Evolutionary conservation across 2,329 filamentous ascomycete genomes (phyloP).

Genomic region (Nemania sp.): DNA sequence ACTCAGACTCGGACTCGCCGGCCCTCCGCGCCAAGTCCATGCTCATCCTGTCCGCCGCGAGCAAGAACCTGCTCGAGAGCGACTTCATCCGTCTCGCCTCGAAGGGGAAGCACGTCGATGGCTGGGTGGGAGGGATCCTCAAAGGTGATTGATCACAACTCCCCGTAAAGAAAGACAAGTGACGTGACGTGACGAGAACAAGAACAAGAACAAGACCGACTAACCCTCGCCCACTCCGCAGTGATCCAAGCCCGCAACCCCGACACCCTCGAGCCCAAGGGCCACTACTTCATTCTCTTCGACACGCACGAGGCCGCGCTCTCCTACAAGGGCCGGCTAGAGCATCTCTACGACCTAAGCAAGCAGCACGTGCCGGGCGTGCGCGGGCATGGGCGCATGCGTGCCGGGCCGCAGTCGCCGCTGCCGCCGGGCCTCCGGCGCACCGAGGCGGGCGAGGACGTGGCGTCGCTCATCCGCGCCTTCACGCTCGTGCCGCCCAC

Average conservation of each 20-base stretch:
- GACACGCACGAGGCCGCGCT: slow-evolving; percentile 60
- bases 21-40: slow-evolving; percentile 39
- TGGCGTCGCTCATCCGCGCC: slow-evolving; percentile 27
- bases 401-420: slow-evolving; percentile 15
- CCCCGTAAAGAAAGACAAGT: no score
- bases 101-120: slow-evolving; percentile 66
- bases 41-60: slow-evolving; percentile 63
- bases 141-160: slow-evolving; percentile 49
- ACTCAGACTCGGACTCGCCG: neutral
- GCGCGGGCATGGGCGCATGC: slow-evolving; percentile 30
- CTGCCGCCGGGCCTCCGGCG: slow-evolving; percentile 29
- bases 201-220: neutral
- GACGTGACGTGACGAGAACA: neutral
- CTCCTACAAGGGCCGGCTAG: slow-evolving; percentile 62
- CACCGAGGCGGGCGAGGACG: slow-evolving; percentile 24
- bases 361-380: slow-evolving; percentile 46
- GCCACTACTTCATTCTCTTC: slow-evolving; percentile 74
- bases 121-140: slow-evolving; percentile 67
- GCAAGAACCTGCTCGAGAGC: slow-evolving; percentile 62
- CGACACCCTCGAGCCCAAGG: slow-evolving; percentile 64
- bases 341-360: slow-evolving; percentile 54
- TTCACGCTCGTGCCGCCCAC: slow-evolving; percentile 44
- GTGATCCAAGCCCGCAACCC: slow-evolving; percentile 69
- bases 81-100: slow-evolving; percentile 73
- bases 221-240: slow-evolving; percentile 27